Base-by-base conservation (phyloP, 1,139 yeast genomes). In the Yamadazyma pseudoaaseri region DNA sequence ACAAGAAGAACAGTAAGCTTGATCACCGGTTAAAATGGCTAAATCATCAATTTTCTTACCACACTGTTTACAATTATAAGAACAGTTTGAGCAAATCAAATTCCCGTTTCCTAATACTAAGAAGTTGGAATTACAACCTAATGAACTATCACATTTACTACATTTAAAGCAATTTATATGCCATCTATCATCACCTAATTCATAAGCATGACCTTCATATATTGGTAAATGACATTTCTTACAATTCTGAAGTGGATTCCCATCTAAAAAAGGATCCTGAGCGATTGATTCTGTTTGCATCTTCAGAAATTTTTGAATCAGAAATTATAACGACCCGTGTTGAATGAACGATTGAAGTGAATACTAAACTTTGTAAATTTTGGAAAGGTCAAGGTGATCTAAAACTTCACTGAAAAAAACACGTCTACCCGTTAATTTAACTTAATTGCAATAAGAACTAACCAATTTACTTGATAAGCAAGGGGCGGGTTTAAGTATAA, bases 11-110 rank as follows among this genome's bases (percentile, higher is more conserved):
- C 98, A 94, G 55, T 87, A 92, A 3, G 97, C 97, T 54, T 86
- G 95, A 49, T 84, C 95, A 15, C 97, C 96, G 1, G 97, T 89
- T 30, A 90, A 72, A 25, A 92, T 90, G n/a, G 98, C 98, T 64
- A 90, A 70, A 56, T 92, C 97, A 52, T 87, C 96, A 43, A 92
- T 92, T 57, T 89, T 86, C 54, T 86, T 85, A 35, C 81, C 79
- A 66, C 98, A 94, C 41, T 81, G 81, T 50, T 82, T 81, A 59
- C 98, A 92, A 33, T 81, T 78, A 56, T 90, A 94, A 10, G 95
- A 85, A 58, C 98, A 92, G 43, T 82, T 85, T 35, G 89, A 81
- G 58, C 98, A 92, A 16, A 94, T 86, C 38, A 94, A 65, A 37
- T 86, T 83, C 21, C 98, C 97, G 40, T 94, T 87, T 2, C 97